Evolutionary conservation across 306 rosid species (phyloP), one percentile per base, ranked within the genome.

Genomic region (Corylus avellana): DNA sequence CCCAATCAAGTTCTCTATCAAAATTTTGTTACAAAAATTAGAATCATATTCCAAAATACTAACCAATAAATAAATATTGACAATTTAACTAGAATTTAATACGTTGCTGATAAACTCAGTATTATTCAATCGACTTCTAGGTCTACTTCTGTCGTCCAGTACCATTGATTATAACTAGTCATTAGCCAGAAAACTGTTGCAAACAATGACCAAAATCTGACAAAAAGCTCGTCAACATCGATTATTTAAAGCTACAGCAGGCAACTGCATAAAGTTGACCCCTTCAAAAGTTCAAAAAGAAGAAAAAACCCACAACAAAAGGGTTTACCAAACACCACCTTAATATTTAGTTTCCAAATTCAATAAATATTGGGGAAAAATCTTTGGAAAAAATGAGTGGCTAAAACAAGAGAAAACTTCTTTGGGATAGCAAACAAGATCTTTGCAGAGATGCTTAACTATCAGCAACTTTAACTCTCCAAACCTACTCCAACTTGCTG

Each of bases 1-100:
- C 12, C 99, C 99, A 42, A 96, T 71, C 86, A 91, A n/a, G 87
- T 93, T 96, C 57, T 89, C 99, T 96, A 67, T 27, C 64, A 17
- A 69, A 69, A 47, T 44, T 50, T 78, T 55, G 25, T 29, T 37
- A 14, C 59, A 49, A 58, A 71, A 71, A 12, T 10, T 39, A 61
- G 77, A 48, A 55, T 8, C 61, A 72, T 16, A 47, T 12, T 57
- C 35, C 27, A 16, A 27, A 42, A 18, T 82, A 64, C 67, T 35
- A 67, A 56, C 59, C 8, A 74, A 27, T 53, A 42, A 50, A 32
- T 32, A 32, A 7, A 70, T 27, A 18, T 51, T 76, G 63, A 78
- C 63, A 56, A 12, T 8, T 29, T 46, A 20, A 5, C 25, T 27
- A 76, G 20, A 9, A 39, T 39, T 39, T 39, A 8, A 47, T 22